These are phyloP conservation scores for Fragaria iinumae DNA, from an alignment of 306 rosid genomes.

Conservation along the genomic window DNA sequence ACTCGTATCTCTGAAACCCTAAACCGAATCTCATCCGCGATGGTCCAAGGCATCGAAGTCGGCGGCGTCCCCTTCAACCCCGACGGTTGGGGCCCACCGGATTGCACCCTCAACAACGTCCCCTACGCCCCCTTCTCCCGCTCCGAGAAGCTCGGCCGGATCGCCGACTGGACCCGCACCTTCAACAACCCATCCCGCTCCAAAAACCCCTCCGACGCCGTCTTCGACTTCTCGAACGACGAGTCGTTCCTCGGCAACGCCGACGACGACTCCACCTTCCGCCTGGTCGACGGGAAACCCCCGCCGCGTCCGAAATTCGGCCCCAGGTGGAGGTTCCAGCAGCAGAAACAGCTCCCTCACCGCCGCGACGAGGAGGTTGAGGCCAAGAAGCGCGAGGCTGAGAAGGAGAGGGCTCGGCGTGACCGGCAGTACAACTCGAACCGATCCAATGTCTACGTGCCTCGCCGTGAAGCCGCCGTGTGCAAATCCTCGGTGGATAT, in stretches of 20 bases:
- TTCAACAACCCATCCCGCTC: slow-evolving; percentile 59
- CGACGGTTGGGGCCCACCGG: slow-evolving; percentile 95
- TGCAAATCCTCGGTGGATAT: slow-evolving; percentile 7
- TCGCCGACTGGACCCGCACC: slow-evolving; percentile 88
- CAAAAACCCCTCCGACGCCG: slow-evolving; percentile 73
- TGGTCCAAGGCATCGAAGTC: slow-evolving; percentile 53
- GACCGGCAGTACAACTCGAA: slow-evolving; percentile 75
- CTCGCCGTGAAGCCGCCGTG: slow-evolving; percentile 49
- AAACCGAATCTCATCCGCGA: neutral
- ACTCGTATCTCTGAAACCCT: neutral
- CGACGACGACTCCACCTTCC: slow-evolving; percentile 66
- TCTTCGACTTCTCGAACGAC: slow-evolving; percentile 78
- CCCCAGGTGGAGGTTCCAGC: slow-evolving; percentile 85
- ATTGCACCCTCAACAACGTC: slow-evolving; percentile 42
- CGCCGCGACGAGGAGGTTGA: slow-evolving; percentile 94
- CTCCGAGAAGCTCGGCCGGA: slow-evolving; percentile 80
- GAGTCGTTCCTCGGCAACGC: slow-evolving; percentile 64
- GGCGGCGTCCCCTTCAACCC: slow-evolving; percentile 76
- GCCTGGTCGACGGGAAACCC: slow-evolving; percentile 82
- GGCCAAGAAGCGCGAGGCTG: slow-evolving; percentile 75
- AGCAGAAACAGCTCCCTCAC: slow-evolving; percentile 76
- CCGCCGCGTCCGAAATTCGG: slow-evolving; percentile 85
- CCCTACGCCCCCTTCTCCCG: slow-evolving; percentile 94
- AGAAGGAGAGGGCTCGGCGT: slow-evolving; percentile 89
- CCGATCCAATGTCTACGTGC: slow-evolving; percentile 56